Conservation (phyloP, 1,284 basidiomycete genomes). For the Ustilago loliicola region DNA sequence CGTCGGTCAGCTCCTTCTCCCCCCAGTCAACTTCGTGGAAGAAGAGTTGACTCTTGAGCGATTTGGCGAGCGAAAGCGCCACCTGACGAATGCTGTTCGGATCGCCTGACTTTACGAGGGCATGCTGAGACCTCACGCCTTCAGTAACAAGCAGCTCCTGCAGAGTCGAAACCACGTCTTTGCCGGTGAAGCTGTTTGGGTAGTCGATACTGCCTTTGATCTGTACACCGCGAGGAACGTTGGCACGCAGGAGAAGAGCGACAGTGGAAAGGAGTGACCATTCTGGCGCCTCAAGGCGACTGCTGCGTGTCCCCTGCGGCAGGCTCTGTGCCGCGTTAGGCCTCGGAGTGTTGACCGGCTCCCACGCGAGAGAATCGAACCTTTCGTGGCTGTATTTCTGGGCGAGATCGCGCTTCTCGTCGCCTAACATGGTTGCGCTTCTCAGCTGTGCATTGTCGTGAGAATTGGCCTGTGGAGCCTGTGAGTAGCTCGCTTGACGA, state of each 20-base stretch:
- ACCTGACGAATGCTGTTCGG: constrained; percentile 74
- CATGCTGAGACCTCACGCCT: constrained; percentile 72
- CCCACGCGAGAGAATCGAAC: constrained; percentile 46
- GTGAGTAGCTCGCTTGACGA: constrained; percentile 21
- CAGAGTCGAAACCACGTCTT: constrained; percentile 63
- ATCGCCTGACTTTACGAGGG: constrained; percentile 24
- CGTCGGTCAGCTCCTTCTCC: constrained; percentile 83
- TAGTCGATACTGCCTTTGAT: constrained; percentile 73
- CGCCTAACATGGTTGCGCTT: constrained; percentile 5
- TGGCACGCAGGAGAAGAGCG: constrained; percentile 86
- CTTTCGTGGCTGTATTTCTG: constrained; percentile 31
- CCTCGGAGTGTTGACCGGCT: constrained; percentile 33
- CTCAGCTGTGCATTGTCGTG: constrained; percentile 7
- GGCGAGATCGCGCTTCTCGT: constrained; percentile 10
- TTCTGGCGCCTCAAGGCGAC: constrained; percentile 72
- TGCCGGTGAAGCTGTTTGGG: constrained; percentile 67
- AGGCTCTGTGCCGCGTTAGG: background rate
- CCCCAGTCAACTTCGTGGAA: constrained; percentile 99
- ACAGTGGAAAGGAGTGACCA: constrained; percentile 87
- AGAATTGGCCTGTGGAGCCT: background rate
- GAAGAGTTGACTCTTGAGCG: constrained; percentile 90
- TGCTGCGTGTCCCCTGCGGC: constrained; percentile 5
- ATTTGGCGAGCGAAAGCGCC: constrained; percentile 86
- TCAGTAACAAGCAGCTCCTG: constrained; percentile 45
- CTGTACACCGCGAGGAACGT: constrained; percentile 85